These are phyloP conservation scores for Cyberlindnera xylosilytica DNA, from an alignment of 805 yeast genomes.

Conservation along the genomic window DNA sequence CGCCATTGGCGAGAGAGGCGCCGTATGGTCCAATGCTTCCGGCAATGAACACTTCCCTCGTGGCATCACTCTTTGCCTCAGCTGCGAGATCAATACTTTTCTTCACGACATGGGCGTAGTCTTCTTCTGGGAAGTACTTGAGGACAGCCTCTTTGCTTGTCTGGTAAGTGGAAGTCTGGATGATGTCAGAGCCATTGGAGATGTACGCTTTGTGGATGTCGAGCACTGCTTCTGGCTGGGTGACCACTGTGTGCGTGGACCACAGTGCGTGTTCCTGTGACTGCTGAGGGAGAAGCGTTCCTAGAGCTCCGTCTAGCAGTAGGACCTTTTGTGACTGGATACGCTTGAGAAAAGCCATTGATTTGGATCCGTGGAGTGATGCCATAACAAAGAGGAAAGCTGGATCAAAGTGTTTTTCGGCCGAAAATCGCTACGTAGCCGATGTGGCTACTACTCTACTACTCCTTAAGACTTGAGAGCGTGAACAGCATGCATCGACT, in stretches of 20 bases:
- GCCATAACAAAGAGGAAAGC: too few relatives aligned
- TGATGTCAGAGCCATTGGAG: constrained; percentile 50
- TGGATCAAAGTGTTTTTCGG: too few relatives aligned
- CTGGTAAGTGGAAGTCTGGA: constrained; percentile 59
- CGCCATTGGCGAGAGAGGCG: constrained; percentile 61
- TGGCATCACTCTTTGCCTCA: constrained; percentile 8
- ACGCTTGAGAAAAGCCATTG: too few relatives aligned
- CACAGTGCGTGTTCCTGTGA: constrained; percentile 40
- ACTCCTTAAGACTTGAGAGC: too few relatives aligned
- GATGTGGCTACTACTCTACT: too few relatives aligned
- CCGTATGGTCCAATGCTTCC: constrained; percentile 82
- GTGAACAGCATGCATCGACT: too few relatives aligned
- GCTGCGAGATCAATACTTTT: constrained; percentile 18
- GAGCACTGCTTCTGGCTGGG: constrained; percentile 40
- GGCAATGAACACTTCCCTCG: constrained; percentile 34
- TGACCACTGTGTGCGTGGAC: constrained; percentile 52
- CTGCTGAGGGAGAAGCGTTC: constrained; percentile 21
- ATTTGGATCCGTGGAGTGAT: too few relatives aligned
- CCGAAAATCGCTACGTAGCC: too few relatives aligned
- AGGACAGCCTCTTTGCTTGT: constrained; percentile 31
- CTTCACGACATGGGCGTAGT: constrained; percentile 6
- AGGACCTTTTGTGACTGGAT: too few relatives aligned
- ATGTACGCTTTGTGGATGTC: constrained; percentile 50
- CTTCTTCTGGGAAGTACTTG: constrained; percentile 30
- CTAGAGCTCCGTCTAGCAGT: constrained; percentile 24